These are phyloP conservation scores for Dryas alaskensis DNA, from an alignment of 306 rosid genomes.

Conservation along the genomic window DNA sequence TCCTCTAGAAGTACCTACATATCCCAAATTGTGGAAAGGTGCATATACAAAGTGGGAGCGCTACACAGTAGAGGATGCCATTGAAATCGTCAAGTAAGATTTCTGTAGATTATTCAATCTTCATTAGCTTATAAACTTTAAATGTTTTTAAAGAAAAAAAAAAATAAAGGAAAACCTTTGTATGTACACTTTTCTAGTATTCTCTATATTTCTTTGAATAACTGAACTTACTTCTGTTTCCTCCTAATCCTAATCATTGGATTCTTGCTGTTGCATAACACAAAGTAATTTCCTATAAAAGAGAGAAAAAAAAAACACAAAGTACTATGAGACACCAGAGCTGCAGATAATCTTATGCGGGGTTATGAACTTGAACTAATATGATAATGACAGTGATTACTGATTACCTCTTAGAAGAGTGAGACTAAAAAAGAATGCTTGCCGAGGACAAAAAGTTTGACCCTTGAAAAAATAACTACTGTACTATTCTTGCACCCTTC, in stretches of 20 bases:
- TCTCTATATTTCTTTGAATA: too few species aligned
- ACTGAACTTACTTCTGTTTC: constrained; percentile 3
- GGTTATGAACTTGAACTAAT: not conserved
- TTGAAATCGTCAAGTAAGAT: constrained; percentile 82
- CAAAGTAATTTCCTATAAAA: not conserved
- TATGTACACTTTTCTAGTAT: not conserved
- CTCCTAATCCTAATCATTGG: not conserved
- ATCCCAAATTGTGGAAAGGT: constrained; percentile 94
- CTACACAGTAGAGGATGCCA: constrained; percentile 85
- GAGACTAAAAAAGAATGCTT: not conserved
- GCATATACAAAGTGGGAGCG: constrained; percentile 91
- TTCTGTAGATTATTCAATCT: constrained; percentile 27
- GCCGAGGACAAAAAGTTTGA: not conserved
- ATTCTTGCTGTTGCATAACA: not conserved
- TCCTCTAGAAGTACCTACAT: constrained; percentile 86
- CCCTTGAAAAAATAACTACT: constrained; percentile 2
- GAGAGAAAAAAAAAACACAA: not conserved
- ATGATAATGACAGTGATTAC: not conserved
- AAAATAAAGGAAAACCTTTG: not conserved
- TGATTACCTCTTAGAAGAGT: not conserved
- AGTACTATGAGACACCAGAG: not conserved
- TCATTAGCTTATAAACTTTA: constrained; percentile 18
- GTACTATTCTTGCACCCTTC: not conserved
- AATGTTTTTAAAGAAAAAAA: not conserved
- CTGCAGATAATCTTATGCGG: not conserved